Evolutionary conservation across 805 yeast species (phyloP).

Genomic region (Yarrowia yakushimensis): DNA sequence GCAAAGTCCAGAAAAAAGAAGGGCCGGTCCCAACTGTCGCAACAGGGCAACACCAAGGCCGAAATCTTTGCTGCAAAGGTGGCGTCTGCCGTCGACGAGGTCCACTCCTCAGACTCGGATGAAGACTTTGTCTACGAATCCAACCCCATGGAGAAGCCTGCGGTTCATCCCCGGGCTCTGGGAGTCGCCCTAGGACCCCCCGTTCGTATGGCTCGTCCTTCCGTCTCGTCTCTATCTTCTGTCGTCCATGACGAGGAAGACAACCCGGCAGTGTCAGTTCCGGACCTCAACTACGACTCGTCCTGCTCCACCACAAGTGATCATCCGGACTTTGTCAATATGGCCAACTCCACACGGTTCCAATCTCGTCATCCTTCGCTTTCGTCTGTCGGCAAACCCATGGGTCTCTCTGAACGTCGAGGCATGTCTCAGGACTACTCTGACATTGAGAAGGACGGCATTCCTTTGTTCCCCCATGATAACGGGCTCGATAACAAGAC

Average conservation of each 20-base stretch:
- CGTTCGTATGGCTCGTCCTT: slow-evolving; percentile 5
- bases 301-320: slow-evolving; percentile 22
- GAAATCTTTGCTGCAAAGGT: slow-evolving; percentile 93
- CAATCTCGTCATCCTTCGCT: slow-evolving; percentile 31
- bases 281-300: slow-evolving; percentile 23
- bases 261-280: background rate
- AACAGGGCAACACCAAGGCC: slow-evolving; percentile 61
- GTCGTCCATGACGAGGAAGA: slow-evolving; percentile 14
- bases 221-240: slow-evolving; percentile 12
- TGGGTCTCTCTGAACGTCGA: background rate
- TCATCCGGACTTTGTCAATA: slow-evolving; percentile 18
- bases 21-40: slow-evolving; percentile 27
- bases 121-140: slow-evolving; percentile 95
- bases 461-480: slow-evolving; percentile 9
- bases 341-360: slow-evolving; percentile 28
- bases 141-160: slow-evolving; percentile 32
- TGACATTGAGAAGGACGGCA: slow-evolving; percentile 18
- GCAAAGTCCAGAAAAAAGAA: slow-evolving; percentile 43
- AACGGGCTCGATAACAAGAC: background rate
- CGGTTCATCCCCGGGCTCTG: background rate
- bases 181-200: slow-evolving; percentile 7
- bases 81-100: slow-evolving; percentile 91
- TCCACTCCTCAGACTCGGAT: slow-evolving; percentile 74
- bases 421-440: slow-evolving; percentile 16
- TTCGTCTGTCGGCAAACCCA: background rate